These are phyloP conservation scores for Rhizopogon rudus DNA, from an alignment of 768 basidiomycete species.

Conservation along the genomic window DNA sequence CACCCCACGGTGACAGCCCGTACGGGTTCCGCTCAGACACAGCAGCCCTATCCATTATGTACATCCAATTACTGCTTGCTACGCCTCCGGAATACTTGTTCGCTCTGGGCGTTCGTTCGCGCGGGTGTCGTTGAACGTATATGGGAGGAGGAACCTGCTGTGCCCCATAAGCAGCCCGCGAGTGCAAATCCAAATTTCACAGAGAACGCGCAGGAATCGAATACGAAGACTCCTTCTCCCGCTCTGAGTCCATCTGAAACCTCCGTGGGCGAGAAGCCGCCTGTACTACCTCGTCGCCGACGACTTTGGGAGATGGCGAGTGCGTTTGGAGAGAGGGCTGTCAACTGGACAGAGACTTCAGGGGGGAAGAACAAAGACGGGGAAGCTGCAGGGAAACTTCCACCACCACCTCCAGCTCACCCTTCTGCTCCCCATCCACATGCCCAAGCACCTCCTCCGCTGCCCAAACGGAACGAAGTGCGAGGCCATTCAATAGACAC, in stretches of 20 bases:
- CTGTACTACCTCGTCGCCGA: slow-evolving; percentile 56
- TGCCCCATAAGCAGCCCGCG: slow-evolving; percentile 22
- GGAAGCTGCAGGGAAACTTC: slow-evolving; percentile 9
- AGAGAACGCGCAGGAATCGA: neutral
- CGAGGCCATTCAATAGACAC: slow-evolving; percentile 19
- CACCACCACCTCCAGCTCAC: slow-evolving; percentile 20
- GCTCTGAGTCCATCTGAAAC: neutral
- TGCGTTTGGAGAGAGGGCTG: slow-evolving; percentile 54
- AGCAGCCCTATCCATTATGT: slow-evolving; percentile 63
- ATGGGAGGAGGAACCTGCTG: slow-evolving; percentile 75
- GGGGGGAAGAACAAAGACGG: slow-evolving; percentile 29
- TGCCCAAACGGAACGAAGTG: slow-evolving; percentile 45
- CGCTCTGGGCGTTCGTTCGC: slow-evolving; percentile 85
- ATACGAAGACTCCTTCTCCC: neutral
- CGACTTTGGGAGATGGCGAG: slow-evolving; percentile 69
- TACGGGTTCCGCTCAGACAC: slow-evolving; percentile 16
- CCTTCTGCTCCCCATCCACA: slow-evolving; percentile 19
- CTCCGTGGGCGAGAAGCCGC: slow-evolving; percentile 40
- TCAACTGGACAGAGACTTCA: slow-evolving; percentile 41
- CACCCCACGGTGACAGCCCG: slow-evolving; percentile 42
- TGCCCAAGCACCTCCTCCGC: slow-evolving; percentile 35
- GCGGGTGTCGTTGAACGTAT: slow-evolving; percentile 77
- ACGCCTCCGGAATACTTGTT: slow-evolving; percentile 82
- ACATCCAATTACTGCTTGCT: slow-evolving; percentile 80
- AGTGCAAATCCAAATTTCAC: slow-evolving; percentile 10